These are phyloP conservation scores for Phytophthora foliorum DNA, from an alignment of 352 stramenopile species.

Conservation along the genomic window DNA sequence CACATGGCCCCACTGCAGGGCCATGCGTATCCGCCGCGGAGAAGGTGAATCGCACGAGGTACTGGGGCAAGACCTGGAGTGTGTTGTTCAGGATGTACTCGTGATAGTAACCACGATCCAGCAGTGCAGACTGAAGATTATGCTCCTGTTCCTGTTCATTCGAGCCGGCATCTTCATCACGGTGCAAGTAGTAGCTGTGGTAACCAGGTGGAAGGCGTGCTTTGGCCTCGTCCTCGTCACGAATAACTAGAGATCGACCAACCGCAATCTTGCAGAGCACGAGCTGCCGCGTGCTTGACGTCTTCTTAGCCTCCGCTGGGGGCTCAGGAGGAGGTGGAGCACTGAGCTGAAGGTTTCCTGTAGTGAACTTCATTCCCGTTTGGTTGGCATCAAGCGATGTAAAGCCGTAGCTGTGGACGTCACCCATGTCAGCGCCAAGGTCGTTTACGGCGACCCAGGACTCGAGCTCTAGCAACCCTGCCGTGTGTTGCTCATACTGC, in stretches of 20 bases:
- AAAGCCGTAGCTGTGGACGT: conserved; percentile 66
- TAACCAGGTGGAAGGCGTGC: conserved; percentile 62
- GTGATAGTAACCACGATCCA: conserved; percentile 66
- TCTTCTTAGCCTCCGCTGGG: conserved; percentile 25
- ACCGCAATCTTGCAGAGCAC: conserved; percentile 84
- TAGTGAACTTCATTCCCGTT: conserved; percentile 74
- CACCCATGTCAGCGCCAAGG: conserved; percentile 63
- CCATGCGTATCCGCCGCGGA: conserved; percentile 42
- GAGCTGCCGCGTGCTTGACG: conserved; percentile 53
- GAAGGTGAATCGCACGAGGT: conserved; percentile 72
- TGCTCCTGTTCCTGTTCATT: conserved; percentile 19
- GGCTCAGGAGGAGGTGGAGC: conserved; percentile 17
- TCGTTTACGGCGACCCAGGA: conserved; percentile 82
- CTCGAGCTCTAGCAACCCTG: conserved; percentile 71
- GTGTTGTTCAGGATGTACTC: conserved; percentile 80
- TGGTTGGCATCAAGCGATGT: conserved; percentile 55
- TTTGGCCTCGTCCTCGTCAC: conserved; percentile 55
- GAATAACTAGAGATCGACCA: conserved; percentile 63
- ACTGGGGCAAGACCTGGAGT: conserved; percentile 75
- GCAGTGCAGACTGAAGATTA: conserved; percentile 18
- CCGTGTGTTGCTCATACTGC: conserved; percentile 64
- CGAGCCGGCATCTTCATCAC: conserved; percentile 14
- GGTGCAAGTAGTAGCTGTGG: conserved; percentile 76
- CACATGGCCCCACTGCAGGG: conserved; percentile 45
- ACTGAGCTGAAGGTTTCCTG: conserved; percentile 60